These are phyloP conservation scores for Malassezia restricta DNA, from an alignment of 1,284 basidiomycete species.

Conservation along the genomic window DNA sequence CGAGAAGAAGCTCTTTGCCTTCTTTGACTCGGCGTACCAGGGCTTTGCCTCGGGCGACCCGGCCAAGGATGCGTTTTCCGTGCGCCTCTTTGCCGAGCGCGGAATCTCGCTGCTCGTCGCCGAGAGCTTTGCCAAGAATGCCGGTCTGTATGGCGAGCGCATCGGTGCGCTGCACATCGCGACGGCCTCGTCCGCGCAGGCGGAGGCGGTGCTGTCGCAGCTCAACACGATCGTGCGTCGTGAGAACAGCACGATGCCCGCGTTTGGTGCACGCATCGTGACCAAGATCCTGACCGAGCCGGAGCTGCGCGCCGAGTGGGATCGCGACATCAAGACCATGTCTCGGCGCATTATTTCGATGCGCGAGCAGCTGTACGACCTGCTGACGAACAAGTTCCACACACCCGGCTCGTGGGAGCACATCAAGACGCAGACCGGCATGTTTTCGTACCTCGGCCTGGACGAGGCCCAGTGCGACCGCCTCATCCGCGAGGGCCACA, in stretches of 20 bases:
- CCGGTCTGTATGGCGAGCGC: conserved; percentile 76
- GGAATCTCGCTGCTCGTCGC: conserved; percentile 70
- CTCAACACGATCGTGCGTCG: conserved; percentile 72
- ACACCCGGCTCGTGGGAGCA: conserved; percentile 78
- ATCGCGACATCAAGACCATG: conserved; percentile 80
- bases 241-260: conserved; percentile 86
- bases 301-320: conserved; percentile 70
- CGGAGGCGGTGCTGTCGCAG: conserved; percentile 50
- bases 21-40: conserved; percentile 93
- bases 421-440: conserved; percentile 45
- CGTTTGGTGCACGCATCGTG: conserved; percentile 76
- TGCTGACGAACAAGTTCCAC: conserved; percentile 69
- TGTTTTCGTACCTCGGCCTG: conserved; percentile 43
- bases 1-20: conserved; percentile 68
- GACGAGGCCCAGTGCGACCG: conserved; percentile 55
- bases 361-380: conserved; percentile 64
- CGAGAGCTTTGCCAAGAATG: conserved; percentile 95
- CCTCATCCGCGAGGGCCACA: conserved; percentile 64
- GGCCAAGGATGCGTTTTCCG: conserved; percentile 77
- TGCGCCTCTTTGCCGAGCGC: conserved; percentile 70
- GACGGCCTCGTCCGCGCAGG: conserved; percentile 23
- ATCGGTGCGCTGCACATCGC: conserved; percentile 54
- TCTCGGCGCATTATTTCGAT: conserved; percentile 78
- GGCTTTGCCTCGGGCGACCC: conserved; percentile 79
- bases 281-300: conserved; percentile 52